These are phyloP conservation scores for Corylus avellana DNA, from an alignment of 306 rosid species.

Conservation along the genomic window DNA sequence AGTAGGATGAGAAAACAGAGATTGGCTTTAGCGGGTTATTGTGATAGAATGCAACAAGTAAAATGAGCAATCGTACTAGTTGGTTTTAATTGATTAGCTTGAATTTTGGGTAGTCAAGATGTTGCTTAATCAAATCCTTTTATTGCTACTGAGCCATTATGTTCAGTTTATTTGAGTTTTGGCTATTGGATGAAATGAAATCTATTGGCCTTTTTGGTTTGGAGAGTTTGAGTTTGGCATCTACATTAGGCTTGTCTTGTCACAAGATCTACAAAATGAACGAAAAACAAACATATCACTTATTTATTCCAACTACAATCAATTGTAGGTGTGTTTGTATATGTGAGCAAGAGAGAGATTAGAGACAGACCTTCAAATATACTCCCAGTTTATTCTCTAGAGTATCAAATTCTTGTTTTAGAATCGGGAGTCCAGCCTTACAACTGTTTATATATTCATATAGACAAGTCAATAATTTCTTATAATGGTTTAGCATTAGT, in stretches of 20 bases:
- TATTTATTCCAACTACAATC: too few species aligned
- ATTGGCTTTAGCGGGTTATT: too few species aligned
- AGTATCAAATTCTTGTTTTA: slow-evolving; percentile 25
- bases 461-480: background rate
- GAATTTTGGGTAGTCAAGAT: background rate
- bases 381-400: slow-evolving; percentile 32
- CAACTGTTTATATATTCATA: slow-evolving; percentile 4
- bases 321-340: too few species aligned
- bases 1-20: background rate
- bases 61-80: background rate
- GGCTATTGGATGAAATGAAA: background rate
- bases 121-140: background rate
- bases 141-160: background rate
- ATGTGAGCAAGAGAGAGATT: too few species aligned
- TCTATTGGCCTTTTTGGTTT: background rate
- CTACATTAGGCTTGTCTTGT: too few species aligned
- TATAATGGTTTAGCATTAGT: background rate
- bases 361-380: slow-evolving; percentile 38
- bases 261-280: too few species aligned
- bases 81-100: background rate
- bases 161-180: background rate
- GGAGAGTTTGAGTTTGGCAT: background rate
- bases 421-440: slow-evolving; percentile 2
- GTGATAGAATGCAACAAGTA: background rate
- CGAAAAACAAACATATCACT: too few species aligned